Conservation (phyloP, 768 basidiomycete genomes). For the Xanthoconium stramineum region DNA sequence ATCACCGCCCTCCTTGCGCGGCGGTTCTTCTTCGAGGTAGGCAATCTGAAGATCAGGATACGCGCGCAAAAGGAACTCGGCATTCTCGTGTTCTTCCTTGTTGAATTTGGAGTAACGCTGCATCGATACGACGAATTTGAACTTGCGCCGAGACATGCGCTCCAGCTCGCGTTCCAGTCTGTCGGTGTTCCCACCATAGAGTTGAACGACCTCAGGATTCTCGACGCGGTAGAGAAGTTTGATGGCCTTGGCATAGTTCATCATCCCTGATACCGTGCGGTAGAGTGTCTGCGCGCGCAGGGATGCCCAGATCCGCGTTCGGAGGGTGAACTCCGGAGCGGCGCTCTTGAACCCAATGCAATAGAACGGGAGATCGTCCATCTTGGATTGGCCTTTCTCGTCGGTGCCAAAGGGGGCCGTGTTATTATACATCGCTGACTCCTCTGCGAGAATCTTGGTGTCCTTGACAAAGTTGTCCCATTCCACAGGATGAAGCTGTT, state of each 20-base stretch:
- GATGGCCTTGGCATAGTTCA: slow-evolving; percentile 99
- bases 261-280: slow-evolving; percentile 98
- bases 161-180: slow-evolving; percentile 94
- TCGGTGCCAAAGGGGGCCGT: slow-evolving; percentile 66
- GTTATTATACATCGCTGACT: slow-evolving; percentile 83
- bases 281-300: slow-evolving; percentile 98
- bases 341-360: slow-evolving; percentile 99
- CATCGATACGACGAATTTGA: slow-evolving; percentile 99
- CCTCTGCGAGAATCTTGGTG: slow-evolving; percentile 97
- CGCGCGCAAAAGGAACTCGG: slow-evolving; percentile 94
- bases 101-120: slow-evolving; percentile 99
- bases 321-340: slow-evolving; percentile 95
- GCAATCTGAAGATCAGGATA: slow-evolving; percentile 99
- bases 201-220: slow-evolving; percentile 98
- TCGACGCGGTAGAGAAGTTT: slow-evolving; percentile 99
- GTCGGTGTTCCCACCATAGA: slow-evolving; percentile 97
- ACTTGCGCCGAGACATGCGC: slow-evolving; percentile 96
- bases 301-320: slow-evolving; percentile 99
- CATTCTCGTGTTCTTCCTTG: slow-evolving; percentile 99
- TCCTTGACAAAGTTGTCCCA: slow-evolving; percentile 99
- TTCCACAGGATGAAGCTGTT: slow-evolving; percentile 95
- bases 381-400: slow-evolving; percentile 82
- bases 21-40: slow-evolving; percentile 94
- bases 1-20: slow-evolving; percentile 93
- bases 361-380: slow-evolving; percentile 95